A percentile compares a stretch with the other conserved stretches of the same genome.
Conservation (phyloP, 2,329 filamentous ascomycete genomes). For the Fusarium heterosporum region DNA sequence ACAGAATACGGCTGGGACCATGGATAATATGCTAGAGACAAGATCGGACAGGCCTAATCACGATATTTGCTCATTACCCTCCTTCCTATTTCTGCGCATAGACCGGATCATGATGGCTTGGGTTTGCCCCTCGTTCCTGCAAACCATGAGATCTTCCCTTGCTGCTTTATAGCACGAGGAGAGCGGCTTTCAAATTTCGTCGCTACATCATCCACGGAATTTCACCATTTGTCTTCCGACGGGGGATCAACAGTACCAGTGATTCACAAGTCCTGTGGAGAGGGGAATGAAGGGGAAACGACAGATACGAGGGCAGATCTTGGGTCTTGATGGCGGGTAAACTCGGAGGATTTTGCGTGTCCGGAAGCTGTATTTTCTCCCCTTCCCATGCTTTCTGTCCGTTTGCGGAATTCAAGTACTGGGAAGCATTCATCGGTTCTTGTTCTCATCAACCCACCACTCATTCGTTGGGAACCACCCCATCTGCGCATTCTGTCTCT, state of each 20-base stretch:
- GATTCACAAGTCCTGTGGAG: conserved; percentile 28
- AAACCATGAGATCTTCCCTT: conserved; percentile 29
- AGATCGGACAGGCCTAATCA: conserved; percentile 49
- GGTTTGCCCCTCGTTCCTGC: conserved; percentile 46
- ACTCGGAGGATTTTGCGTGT: conserved; percentile 33
- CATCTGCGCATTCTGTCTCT: conserved; percentile 6
- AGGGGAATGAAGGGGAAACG: conserved; percentile 14
- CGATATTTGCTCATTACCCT: conserved; percentile 45
- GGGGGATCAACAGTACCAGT: conserved; percentile 15
- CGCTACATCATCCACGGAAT: conserved; percentile 24
- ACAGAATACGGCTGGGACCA: conserved; percentile 44
- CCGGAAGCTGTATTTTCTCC: conserved; percentile 42
- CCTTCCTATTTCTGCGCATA: conserved; percentile 51
- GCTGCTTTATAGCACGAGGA: conserved; percentile 37
- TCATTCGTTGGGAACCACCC: conserved; percentile 10
- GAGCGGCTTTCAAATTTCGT: conserved; percentile 22
- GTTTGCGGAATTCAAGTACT: conserved; percentile 11
- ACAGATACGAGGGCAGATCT: conserved; percentile 33
- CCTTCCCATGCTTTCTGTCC: conserved; percentile 10
- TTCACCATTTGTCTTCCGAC: conserved; percentile 13
- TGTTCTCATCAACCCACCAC: conserved; percentile 11
- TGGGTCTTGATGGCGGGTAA: conserved; percentile 26
- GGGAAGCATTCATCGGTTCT: conserved; percentile 25
- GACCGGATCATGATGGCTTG: conserved; percentile 53
- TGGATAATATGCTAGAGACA: conserved; percentile 47